Conservation (phyloP, 306 rosid genomes). For the Arachis hypogaea region DNA sequence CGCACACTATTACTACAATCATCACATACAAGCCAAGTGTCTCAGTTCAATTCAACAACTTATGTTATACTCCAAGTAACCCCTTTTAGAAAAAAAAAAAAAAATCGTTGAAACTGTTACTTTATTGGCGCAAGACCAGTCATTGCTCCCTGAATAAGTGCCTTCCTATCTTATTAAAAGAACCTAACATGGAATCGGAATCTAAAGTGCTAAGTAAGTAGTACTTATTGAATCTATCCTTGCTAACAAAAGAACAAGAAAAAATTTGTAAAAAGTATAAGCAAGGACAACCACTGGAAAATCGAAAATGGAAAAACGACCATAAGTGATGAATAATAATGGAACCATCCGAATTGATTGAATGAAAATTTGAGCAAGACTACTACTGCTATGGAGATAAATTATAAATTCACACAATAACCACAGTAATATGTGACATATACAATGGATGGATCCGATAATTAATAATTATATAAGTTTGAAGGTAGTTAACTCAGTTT, state of each 20-base stretch:
- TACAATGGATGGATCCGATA: too few species aligned
- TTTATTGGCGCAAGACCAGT: constrained; percentile 27
- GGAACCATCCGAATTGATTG: constrained; percentile 30
- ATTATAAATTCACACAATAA: background rate
- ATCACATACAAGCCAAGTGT: constrained; percentile 7
- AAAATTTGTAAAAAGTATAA: background rate
- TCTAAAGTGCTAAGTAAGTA: background rate
- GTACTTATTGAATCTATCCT: background rate
- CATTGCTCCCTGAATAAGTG: background rate
- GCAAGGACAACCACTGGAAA: constrained; percentile 13
- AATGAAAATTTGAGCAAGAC: constrained; percentile 11
- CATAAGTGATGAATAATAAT: background rate
- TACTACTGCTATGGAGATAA: background rate
- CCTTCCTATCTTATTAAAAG: background rate
- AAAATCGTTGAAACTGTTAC: background rate
- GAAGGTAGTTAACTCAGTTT: too few species aligned
- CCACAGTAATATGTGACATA: too few species aligned
- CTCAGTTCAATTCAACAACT: background rate
- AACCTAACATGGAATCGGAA: constrained; percentile 34
- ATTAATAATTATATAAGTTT: too few species aligned
- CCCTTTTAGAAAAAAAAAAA: background rate
- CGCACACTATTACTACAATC: background rate
- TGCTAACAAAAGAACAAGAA: background rate
- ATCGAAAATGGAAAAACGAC: background rate
- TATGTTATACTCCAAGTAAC: background rate